Evolutionary conservation across 805 yeast genomes (phyloP), one percentile per base, ranked within the genome.

Genomic region (Jamesozyma piceae): DNA sequence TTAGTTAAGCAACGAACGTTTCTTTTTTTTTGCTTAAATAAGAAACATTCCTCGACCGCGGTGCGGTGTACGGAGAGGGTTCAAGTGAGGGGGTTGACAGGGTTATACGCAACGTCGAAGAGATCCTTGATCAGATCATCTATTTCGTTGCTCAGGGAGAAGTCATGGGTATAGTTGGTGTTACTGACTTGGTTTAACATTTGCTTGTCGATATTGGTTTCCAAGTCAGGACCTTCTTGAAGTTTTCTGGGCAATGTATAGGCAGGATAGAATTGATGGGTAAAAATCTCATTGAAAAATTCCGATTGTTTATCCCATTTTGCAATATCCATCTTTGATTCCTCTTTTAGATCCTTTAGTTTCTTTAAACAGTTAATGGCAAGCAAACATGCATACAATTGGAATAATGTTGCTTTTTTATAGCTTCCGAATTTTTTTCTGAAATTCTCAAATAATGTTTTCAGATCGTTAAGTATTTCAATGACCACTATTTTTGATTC

Each of bases 121-220:
- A 59, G 43, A 26, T 62, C 63, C 35, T 55, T 60, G 38, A 63
- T 63, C 36, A 62, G 45, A 30, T 58, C 65, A 35, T 63, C 67
- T 35, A 63, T 62, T 42, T 63, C 66, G 38, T 62, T 58, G 39
- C 63, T 58, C 22, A 63, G 49, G 3, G 66, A 55, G 39, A 63
- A 62, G 41, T 63, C 67, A 37, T 61, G 60, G 1, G 52, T 56
- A 44, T 60, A 54, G 32, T 49, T 53, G 26, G 53, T 48, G 31
- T 54, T 61, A 38, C 49, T 51, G 20, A 54, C 55, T 37, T 58
- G 61, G 18, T 53, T 57, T 34, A 56, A 41, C 13, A 48, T 44
- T 41, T 50, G 59, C n/a, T 50, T 48, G 30, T 51, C 58, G 33
- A 49, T 52, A 34, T 53, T 59, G 13, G 43, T 41, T n/a, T 53